Conservation (phyloP, 371 early-diverging fungal genomes). For the Mucor piriformis region DNA sequence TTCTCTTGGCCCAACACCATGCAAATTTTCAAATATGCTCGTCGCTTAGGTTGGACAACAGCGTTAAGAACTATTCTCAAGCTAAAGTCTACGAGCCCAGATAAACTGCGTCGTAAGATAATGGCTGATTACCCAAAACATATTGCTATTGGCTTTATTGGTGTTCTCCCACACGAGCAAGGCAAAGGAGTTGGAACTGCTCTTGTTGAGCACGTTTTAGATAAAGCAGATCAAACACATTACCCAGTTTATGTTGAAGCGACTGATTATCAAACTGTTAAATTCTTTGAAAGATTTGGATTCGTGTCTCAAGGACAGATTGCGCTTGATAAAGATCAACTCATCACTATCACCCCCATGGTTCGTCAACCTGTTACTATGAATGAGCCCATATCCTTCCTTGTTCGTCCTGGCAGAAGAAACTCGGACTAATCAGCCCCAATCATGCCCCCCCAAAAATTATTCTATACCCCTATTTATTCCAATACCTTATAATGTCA, state of each 20-base stretch:
- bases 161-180: conserved; percentile 49
- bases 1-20: conserved; percentile 34
- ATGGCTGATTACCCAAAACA: conserved; percentile 29
- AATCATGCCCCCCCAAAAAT: background rate
- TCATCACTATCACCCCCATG: conserved; percentile 32
- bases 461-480: too few relatives aligned
- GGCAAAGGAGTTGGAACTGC: conserved; percentile 46
- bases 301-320: conserved; percentile 32
- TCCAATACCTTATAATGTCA: too few relatives aligned
- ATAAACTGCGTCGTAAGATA: conserved; percentile 37
- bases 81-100: conserved; percentile 28
- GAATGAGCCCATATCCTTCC: conserved; percentile 27
- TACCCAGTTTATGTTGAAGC: conserved; percentile 82
- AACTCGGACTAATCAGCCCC: conserved; percentile 13
- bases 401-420: conserved; percentile 43
- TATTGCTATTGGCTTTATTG: conserved; percentile 43
- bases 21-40: conserved; percentile 33
- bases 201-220: conserved; percentile 36
- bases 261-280: conserved; percentile 88
- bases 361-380: conserved; percentile 32
- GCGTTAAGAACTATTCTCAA: conserved; percentile 27
- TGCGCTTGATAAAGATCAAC: conserved; percentile 13
- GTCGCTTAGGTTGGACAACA: conserved; percentile 31
- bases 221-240: conserved; percentile 74
- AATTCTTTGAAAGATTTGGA: conserved; percentile 50